phyloP scores from a whole-genome alignment of 768 basidiomycete genomes.

The Rhodocollybia butyracea region DNA sequence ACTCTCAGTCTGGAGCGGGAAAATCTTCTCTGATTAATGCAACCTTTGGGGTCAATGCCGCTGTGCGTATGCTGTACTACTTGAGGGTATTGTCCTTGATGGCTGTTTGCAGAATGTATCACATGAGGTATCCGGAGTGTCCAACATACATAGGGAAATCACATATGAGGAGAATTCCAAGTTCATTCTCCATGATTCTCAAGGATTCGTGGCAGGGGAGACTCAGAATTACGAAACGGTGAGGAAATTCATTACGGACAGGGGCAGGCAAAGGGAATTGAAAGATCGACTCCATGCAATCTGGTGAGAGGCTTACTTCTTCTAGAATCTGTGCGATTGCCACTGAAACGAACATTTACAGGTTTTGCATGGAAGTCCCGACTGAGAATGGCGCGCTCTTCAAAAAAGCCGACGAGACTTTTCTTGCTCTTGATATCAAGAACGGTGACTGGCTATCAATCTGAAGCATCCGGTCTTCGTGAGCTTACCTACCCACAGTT shows the following conservation, averaged over 20 bases:
- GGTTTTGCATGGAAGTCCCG: slow-evolving; percentile 29
- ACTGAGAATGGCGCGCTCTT: slow-evolving; percentile 19
- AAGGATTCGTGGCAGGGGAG: no score
- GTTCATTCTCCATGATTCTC: no score
- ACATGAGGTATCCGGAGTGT: slow-evolving; percentile 15
- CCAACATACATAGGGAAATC: slow-evolving; percentile 22
- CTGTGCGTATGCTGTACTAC: no score
- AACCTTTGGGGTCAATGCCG: no score
- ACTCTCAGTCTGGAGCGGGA: slow-evolving; percentile 22
- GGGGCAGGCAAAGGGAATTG: slow-evolving; percentile 7
- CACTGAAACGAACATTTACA: slow-evolving; percentile 4
- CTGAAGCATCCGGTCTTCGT: no score
- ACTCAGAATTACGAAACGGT: no score
- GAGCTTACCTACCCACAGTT: no score
- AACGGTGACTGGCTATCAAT: no score
- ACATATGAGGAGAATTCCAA: slow-evolving; percentile 18
- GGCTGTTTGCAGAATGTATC: no score
- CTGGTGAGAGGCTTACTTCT: slow-evolving; percentile 15
- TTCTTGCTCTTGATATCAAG: slow-evolving; percentile 19
- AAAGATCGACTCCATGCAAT: slow-evolving; percentile 23
- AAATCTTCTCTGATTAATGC: slow-evolving; percentile 27
- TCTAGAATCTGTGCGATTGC: neutral
- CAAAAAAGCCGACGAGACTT: slow-evolving; percentile 23
- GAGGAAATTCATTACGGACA: slow-evolving; percentile 19
- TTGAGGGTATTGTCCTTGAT: no score